Conservation (phyloP, 352 stramenopile genomes). For the Phytophthora rubi region DNA sequence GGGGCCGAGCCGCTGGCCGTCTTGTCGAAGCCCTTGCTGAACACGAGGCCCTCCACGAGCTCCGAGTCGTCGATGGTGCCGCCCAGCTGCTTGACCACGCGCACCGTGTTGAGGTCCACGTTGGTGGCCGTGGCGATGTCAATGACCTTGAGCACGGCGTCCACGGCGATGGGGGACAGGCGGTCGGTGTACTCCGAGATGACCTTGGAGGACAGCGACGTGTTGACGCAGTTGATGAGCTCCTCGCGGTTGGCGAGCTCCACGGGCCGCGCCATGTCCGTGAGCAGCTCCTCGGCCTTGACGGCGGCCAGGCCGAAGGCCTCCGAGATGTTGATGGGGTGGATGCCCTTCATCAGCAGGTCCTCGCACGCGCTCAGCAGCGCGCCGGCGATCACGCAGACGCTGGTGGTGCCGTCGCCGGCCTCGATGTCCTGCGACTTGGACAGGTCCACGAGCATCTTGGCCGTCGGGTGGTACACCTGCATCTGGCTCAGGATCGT, state of each 20-base stretch:
- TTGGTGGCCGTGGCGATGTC: conserved; percentile 93
- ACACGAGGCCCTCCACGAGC: conserved; percentile 97
- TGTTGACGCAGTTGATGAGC: conserved; percentile 98
- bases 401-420: conserved; percentile 97
- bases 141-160: conserved; percentile 98
- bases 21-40: conserved; percentile 96
- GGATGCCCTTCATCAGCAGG: conserved; percentile 95
- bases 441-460: conserved; percentile 99
- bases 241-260: conserved; percentile 94
- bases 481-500: conserved; percentile 99
- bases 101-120: conserved; percentile 98
- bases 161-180: conserved; percentile 98
- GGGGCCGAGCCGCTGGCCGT: conserved; percentile 52
- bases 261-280: conserved; percentile 91
- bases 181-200: conserved; percentile 98
- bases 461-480: conserved; percentile 98
- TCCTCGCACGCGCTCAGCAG: conserved; percentile 96
- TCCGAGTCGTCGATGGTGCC: conserved; percentile 99
- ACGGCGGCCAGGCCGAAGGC: conserved; percentile 94
- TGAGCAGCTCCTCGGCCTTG: conserved; percentile 92
- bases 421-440: conserved; percentile 99
- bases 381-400: conserved; percentile 99
- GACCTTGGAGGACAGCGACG: conserved; percentile 97
- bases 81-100: conserved; percentile 98
- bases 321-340: conserved; percentile 98